Evolutionary conservation across 1,139 yeast genomes (phyloP).

Genomic region (Arxiozyma bovina): DNA sequence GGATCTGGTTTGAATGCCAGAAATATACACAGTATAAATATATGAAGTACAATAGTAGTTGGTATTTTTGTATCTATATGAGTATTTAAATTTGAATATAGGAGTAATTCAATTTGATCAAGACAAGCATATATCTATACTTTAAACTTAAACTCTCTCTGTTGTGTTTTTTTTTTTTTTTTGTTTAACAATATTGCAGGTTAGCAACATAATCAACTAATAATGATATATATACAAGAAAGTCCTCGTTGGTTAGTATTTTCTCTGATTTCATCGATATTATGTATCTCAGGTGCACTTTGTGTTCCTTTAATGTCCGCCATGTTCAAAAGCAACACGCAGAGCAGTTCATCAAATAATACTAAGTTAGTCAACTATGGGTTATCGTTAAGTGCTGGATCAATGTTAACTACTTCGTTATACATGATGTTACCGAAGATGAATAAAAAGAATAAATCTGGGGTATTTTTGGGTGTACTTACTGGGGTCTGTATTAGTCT

Average conservation of each 20-base stretch:
- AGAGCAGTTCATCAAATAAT: slow-evolving; percentile 11
- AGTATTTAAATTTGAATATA: too few relatives aligned
- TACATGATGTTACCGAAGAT: slow-evolving; percentile 68
- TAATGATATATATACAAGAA: not conserved
- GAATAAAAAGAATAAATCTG: slow-evolving; percentile 33
- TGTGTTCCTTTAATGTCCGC: slow-evolving; percentile 26
- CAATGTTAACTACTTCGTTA: slow-evolving; percentile 65
- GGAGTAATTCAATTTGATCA: too few relatives aligned
- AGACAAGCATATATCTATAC: too few relatives aligned
- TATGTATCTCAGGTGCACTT: slow-evolving; percentile 28
- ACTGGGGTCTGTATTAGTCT: slow-evolving; percentile 56
- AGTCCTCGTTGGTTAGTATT: slow-evolving; percentile 28
- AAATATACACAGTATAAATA: too few relatives aligned
- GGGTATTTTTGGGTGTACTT: slow-evolving; percentile 44
- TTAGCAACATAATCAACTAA: not conserved
- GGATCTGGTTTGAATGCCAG: too few relatives aligned
- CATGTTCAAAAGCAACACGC: slow-evolving; percentile 10
- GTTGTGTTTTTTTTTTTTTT: too few relatives aligned
- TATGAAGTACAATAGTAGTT: too few relatives aligned
- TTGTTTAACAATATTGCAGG: not conserved
- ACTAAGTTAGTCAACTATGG: slow-evolving; percentile 30
- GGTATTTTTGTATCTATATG: too few relatives aligned
- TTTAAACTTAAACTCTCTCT: too few relatives aligned
- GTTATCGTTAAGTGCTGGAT: slow-evolving; percentile 57
- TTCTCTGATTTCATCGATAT: slow-evolving; percentile 25